Base-by-base conservation (phyloP, 2,329 filamentous ascomycete species). In the Colletotrichum neosansevieriae region DNA sequence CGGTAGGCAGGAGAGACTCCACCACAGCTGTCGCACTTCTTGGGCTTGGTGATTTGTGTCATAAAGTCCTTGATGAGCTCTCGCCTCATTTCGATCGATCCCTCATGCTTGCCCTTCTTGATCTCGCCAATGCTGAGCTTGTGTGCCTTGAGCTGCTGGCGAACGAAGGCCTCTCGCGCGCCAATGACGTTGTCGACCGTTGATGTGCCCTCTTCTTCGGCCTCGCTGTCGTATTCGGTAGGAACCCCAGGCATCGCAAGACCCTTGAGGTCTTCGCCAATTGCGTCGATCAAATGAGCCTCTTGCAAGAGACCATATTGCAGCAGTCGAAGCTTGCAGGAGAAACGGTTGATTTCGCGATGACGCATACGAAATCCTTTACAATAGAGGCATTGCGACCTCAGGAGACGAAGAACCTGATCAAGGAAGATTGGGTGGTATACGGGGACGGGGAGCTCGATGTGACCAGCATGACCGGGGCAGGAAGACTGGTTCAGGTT, bases 381-480 rank as follows among this genome's bases (percentile, higher is more conserved):
- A 81, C 97, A 99, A 82, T 97, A 98, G 68, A 91, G 87, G 78
- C 96, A 99, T 79, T 95, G 92, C 61, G 93, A 92, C 73, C 94
- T 90, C 19, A 99, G 86, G 51, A 99, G 85, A 50, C 93, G 91
- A 71, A 97, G 88, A 59, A 94, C 88, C 78, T 98, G 94, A 77
- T 98, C 94, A 85, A 99, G 92, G 76, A 98, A 98, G 2, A 94
- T 92, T n/a, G 95, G 93, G 79, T 99, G 95, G 78, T 98, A 99
- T 59, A 98, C 93, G 53, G 93, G 93, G 12, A 94, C 91, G 13
- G 96, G 94, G 12, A 99, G 89, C 74, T 98, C 94, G 78, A 99
- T 97, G 77, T 99, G 96, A 60, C 96, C 97, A 68, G 92, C 88
- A 82, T 99, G 97, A 65, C 97, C 97, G 6, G 95, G 94, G 78